These are phyloP conservation scores for Lachnellula cervina DNA, from an alignment of 2,329 filamentous ascomycete species.

Conservation along the genomic window DNA sequence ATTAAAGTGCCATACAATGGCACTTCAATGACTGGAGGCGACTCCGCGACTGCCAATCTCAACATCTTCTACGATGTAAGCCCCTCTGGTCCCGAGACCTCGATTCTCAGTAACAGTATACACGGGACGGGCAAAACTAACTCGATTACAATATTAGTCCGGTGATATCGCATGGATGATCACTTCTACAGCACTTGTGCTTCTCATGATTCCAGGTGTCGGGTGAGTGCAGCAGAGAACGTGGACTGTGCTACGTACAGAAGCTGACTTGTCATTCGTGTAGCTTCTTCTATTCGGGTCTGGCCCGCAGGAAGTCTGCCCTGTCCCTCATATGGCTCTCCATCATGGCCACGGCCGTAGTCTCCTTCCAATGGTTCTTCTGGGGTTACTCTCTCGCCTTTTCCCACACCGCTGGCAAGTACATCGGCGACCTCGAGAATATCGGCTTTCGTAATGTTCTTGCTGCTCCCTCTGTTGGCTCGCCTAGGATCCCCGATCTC, in stretches of 20 bases:
- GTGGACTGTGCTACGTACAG: slow-evolving; percentile 9
- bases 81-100: background rate
- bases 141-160: slow-evolving; percentile 58
- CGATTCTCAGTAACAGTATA: background rate
- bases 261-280: slow-evolving; percentile 15
- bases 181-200: slow-evolving; percentile 72
- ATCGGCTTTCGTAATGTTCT: slow-evolving; percentile 75
- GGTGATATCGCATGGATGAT: slow-evolving; percentile 87
- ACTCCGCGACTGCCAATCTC: slow-evolving; percentile 59
- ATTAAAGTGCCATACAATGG: slow-evolving; percentile 46
- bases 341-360: slow-evolving; percentile 77
- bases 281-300: slow-evolving; percentile 84
- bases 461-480: slow-evolving; percentile 69
- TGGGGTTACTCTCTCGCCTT: slow-evolving; percentile 33
- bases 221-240: slow-evolving; percentile 45
- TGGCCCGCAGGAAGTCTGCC: slow-evolving; percentile 83
- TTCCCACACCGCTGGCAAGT: slow-evolving; percentile 57
- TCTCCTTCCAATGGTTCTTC: slow-evolving; percentile 84
- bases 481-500: slow-evolving; percentile 69
- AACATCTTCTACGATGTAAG: slow-evolving; percentile 79
- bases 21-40: slow-evolving; percentile 53
- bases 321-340: slow-evolving; percentile 88
- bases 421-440: slow-evolving; percentile 74
- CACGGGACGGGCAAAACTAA: background rate
- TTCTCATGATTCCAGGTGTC: slow-evolving; percentile 91